Base-by-base conservation (phyloP, 2,329 filamentous ascomycete species). In the Neopestalotiopsis rosae region DNA sequence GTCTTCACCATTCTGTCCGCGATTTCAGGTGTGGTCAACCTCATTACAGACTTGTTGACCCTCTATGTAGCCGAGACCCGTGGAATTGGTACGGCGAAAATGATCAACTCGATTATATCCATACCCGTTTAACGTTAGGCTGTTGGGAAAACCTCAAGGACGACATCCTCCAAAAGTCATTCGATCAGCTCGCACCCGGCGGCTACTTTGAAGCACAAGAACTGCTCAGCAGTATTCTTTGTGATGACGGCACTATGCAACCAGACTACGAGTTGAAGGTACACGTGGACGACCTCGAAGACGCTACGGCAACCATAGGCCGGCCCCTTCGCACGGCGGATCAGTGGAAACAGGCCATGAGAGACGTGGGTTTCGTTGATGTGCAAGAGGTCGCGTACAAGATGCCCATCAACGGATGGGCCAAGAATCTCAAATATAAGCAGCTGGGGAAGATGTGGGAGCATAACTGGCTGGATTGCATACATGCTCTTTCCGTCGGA, bases 151-250 rank as follows among this genome's bases (percentile, higher is more conserved):
- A 83, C 67, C 86, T 86, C 73, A 81, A 84, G 66, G 73, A 74
- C 1, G 81, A 88, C 63, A 79, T 89, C 24, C 86, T 91, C 67
- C 77, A 79, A 40, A 85, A 86, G 69, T 85, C 86, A 4, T 87
- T 85, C 69, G 77, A 80, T n/a, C 78, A 82, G 52, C 78, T 89
- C 0, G 76, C 78, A 13, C 86, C 86, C 0, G 87, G 86, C 40
- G 86, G 87, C 58, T 89, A 84, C 80, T 81, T 88, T 59, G 87
- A 89, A 74, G 85, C 83, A 2, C 86, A 88, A 71, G 87, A 89
- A 72, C 75, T 81, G 12, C 79, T 82, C 68, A 76, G 79, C 62
- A 68, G 70, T 2, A 71, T 83, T 32, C 69, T 72, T 34, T 84
- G 80, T 69, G 86, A 88, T 70, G 86, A 88, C 69, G 81, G 72